Base-by-base conservation (phyloP, 192 early-diverging fungal genomes). In the Podila epigama region DNA sequence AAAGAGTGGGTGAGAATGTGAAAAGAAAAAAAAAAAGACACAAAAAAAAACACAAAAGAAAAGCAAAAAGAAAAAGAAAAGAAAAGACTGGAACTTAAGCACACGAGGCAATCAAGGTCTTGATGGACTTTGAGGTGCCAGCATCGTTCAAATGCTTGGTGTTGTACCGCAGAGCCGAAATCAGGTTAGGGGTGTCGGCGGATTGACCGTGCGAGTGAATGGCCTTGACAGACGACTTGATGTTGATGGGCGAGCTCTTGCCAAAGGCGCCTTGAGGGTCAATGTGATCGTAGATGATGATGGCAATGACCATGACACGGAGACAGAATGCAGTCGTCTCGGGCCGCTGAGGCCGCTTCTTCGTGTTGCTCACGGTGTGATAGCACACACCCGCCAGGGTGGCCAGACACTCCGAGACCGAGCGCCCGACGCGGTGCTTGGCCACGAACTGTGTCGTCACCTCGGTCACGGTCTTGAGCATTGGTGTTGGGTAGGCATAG, bases 401-500 rank as follows among this genome's bases (percentile, higher is more conserved):
- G 58, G 93, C 71, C 48, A 96, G 69, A 69, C 89, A 87, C 51
- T 95, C 92, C 4, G 88, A 85, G 18, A 94, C 90, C 54, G 79
- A 78, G 66, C 66, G 51, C 9, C 64, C 65, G 28, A 85, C 63
- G 13, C 72, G 72, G 40, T 84, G 55, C 61, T 86, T 85, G 9
- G 67, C 84, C 16, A 94, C 90, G 66, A 86, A 92, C 52, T 87
- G 71, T 40, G 87, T 87, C 7, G 91, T 90, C 51, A 93, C 88
- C 54, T 96, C 93, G 15, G 94, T 95, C 15, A 99, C 86, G 25
- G 87, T 82, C 83, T 93, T 95, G 27, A 95, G 82, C 91, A 99
- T 94, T 1, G 97, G 96, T 29, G 91, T 95, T 54, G 96, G 91
- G 81, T 98, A 94, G 28, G 97, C 97, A 66, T 94, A 97, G 80